Percentiles rank a stretch among this genome's conserved stretches.
These are phyloP conservation scores for Ganoderma sp. DNA, from an alignment of 1,284 basidiomycete species.

Conservation along the genomic window DNA sequence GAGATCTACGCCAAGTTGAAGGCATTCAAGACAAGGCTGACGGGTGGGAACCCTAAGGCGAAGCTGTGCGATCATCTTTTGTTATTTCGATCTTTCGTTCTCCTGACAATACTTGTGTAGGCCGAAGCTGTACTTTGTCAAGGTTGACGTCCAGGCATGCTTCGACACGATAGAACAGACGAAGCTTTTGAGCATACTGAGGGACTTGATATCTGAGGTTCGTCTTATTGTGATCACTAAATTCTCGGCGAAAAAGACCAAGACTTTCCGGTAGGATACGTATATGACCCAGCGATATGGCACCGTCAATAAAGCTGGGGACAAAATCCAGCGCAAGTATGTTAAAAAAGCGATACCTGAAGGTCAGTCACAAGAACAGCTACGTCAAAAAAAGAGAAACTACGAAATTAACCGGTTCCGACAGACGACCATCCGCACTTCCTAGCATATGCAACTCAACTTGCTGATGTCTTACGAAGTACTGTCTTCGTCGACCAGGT, in stretches of 20 bases:
- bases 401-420: not conserved
- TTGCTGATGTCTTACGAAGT: slow-evolving; percentile 72
- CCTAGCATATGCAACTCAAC: slow-evolving; percentile 64
- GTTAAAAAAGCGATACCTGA: slow-evolving; percentile 69
- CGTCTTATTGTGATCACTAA: not conserved
- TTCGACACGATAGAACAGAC: slow-evolving; percentile 97
- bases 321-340: slow-evolving; percentile 61
- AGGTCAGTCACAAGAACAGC: slow-evolving; percentile 47
- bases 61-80: slow-evolving; percentile 55
- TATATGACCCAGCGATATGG: slow-evolving; percentile 74
- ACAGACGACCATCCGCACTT: slow-evolving; percentile 79
- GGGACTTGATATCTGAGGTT: slow-evolving; percentile 77
- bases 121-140: slow-evolving; percentile 91
- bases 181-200: slow-evolving; percentile 82
- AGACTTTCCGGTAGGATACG: slow-evolving; percentile 50
- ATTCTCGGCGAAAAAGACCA: not conserved
- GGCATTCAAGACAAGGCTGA: slow-evolving; percentile 66
- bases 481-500: slow-evolving; percentile 90
- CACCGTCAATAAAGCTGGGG: slow-evolving; percentile 56
- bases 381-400: not conserved
- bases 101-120: slow-evolving; percentile 47
- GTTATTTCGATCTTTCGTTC: not conserved
- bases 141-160: slow-evolving; percentile 93
- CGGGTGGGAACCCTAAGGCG: slow-evolving; percentile 42
- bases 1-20: slow-evolving; percentile 82